A percentile compares a stretch with the other conserved stretches of the same genome.
Conservation (phyloP, 768 basidiomycete species). For the Suillus sp. region DNA sequence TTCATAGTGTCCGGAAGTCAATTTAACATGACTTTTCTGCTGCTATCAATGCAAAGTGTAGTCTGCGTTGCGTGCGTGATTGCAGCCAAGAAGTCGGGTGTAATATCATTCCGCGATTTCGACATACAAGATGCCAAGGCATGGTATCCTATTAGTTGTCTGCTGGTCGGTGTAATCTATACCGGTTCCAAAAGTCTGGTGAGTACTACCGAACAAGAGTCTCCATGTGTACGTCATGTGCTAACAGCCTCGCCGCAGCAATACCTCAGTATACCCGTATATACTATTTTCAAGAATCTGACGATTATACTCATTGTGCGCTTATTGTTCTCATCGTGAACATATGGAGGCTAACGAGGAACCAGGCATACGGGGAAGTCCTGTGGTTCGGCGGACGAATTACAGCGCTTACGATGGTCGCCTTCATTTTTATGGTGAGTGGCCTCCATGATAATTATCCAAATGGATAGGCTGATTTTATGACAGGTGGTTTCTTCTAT, state of each 20-base stretch:
- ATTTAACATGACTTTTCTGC: constrained; percentile 97
- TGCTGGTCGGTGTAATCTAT: constrained; percentile 94
- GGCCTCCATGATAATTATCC: not conserved
- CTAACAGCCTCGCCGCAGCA: constrained; percentile 54
- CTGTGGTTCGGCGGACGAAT: constrained; percentile 94
- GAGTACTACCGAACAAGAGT: constrained; percentile 36
- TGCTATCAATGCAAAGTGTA: constrained; percentile 86
- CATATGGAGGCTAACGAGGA: constrained; percentile 9
- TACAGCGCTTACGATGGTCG: constrained; percentile 82
- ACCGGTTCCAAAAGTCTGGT: constrained; percentile 97
- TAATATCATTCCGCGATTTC: constrained; percentile 86
- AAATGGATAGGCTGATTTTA: not conserved
- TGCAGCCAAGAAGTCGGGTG: constrained; percentile 67
- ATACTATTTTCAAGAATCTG: constrained; percentile 99
- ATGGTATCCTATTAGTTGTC: constrained; percentile 94
- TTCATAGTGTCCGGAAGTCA: constrained; percentile 91
- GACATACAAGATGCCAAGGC: constrained; percentile 80
- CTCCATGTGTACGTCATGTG: not conserved
- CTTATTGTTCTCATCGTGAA: constrained; percentile 16
- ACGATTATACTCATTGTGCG: constrained; percentile 98
- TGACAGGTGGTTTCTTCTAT: constrained; percentile 85
- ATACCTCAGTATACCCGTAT: constrained; percentile 95
- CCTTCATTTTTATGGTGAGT: constrained; percentile 90
- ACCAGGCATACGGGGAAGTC: constrained; percentile 94
- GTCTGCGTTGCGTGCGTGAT: constrained; percentile 85